Evolutionary conservation across 1,284 basidiomycete species (phyloP).

Genomic region (Erythrobasidium hasegawianum): DNA sequence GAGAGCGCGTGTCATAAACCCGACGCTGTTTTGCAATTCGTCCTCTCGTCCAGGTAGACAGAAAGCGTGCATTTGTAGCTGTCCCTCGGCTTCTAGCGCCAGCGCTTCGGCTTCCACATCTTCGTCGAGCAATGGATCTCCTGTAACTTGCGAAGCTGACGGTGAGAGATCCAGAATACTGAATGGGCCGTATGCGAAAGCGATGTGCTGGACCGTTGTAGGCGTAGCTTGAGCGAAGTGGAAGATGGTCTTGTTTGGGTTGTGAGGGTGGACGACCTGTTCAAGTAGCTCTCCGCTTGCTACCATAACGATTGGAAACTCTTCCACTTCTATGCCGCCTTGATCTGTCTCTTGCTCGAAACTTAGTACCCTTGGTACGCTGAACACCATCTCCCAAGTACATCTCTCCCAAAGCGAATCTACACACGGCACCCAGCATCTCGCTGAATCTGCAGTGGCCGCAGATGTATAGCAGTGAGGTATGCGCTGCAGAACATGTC

Average conservation of each 20-base stretch:
- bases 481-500: conserved; percentile 61
- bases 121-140: conserved; percentile 37
- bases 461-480: conserved; percentile 91
- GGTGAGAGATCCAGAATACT: conserved; percentile 67
- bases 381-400: conserved; percentile 97
- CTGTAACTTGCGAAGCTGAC: conserved; percentile 24
- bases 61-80: conserved; percentile 87
- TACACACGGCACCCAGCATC: conserved; percentile 96
- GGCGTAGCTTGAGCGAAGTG: conserved; percentile 82
- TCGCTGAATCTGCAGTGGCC: conserved; percentile 79
- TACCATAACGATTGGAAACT: conserved; percentile 75
- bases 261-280: conserved; percentile 91
- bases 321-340: conserved; percentile 56
- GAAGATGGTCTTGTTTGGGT: conserved; percentile 91
- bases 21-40: conserved; percentile 63
- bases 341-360: conserved; percentile 56
- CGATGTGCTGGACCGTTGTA: conserved; percentile 91
- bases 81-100: conserved; percentile 49
- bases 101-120: conserved; percentile 53
- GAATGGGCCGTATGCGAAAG: conserved; percentile 93
- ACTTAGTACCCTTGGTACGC: conserved; percentile 82
- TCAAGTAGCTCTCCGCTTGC: conserved; percentile 92
- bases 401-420: conserved; percentile 95
- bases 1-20: conserved; percentile 82
- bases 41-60: conserved; percentile 80